Evolutionary conservation across 75 land plant genomes (phyloP).

Genomic region (Adiantum capillusveneris): DNA sequence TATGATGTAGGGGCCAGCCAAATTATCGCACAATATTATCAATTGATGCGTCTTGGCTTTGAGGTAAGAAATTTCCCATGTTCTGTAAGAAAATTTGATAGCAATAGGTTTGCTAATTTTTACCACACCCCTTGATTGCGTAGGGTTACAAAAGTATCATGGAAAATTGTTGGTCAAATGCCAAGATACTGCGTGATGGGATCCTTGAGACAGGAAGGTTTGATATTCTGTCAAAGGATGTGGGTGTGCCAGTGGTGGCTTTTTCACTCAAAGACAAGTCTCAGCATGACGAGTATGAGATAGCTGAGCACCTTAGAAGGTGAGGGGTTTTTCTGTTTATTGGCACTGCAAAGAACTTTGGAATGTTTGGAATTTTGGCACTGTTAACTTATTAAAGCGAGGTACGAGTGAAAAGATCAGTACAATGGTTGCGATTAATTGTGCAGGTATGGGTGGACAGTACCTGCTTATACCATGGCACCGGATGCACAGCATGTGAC

Average conservation of each 20-base stretch:
- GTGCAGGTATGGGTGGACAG: conserved; percentile 33
- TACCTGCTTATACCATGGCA: conserved; percentile 55
- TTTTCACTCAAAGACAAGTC: conserved; percentile 35
- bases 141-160: conserved; percentile 48
- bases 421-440: neutral
- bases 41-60: conserved; percentile 42
- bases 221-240: conserved; percentile 38
- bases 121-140: neutral
- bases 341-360: no score
- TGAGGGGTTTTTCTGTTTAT: conserved; percentile 8
- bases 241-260: conserved; percentile 44
- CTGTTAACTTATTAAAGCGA: neutral
- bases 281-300: conserved; percentile 26
- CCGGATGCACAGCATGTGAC: conserved; percentile 46
- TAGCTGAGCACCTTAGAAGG: conserved; percentile 30
- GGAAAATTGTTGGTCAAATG: conserved; percentile 32
- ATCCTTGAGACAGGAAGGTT: conserved; percentile 31
- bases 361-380: no score
- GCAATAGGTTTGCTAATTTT: no score
- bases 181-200: conserved; percentile 21
- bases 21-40: conserved; percentile 49
- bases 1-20: conserved; percentile 42
- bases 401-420: neutral
- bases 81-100: no score
- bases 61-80: conserved; percentile 15